Conservation (phyloP, 2,329 filamentous ascomycete genomes). For the Fusarium denticulatum region DNA sequence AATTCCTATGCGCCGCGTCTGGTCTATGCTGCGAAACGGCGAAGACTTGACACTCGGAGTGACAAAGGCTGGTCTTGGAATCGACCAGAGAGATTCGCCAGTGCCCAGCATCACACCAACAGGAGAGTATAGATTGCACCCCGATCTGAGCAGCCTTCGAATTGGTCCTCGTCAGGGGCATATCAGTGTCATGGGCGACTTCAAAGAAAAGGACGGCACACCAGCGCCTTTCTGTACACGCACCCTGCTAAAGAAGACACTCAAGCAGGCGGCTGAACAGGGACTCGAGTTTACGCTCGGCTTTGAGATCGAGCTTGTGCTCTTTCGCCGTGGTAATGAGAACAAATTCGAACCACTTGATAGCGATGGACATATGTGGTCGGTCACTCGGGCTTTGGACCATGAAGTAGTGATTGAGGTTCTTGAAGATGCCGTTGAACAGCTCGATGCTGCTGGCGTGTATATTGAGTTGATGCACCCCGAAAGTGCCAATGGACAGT, state of each 20-base stretch:
- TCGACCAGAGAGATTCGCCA: constrained; percentile 73
- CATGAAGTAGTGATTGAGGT: constrained; percentile 65
- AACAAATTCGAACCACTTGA: constrained; percentile 56
- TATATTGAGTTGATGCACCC: constrained; percentile 78
- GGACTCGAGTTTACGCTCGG: constrained; percentile 72
- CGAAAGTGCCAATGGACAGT: constrained; percentile 78
- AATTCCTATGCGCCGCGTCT: constrained; percentile 69
- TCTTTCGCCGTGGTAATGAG: constrained; percentile 62
- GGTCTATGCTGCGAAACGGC: constrained; percentile 56
- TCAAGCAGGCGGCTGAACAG: constrained; percentile 61
- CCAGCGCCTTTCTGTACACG: constrained; percentile 70
- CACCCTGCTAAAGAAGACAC: constrained; percentile 65
- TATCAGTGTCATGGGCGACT: constrained; percentile 73
- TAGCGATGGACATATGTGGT: constrained; percentile 77
- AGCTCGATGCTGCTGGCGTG: constrained; percentile 70
- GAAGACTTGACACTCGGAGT: constrained; percentile 66
- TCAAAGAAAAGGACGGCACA: constrained; percentile 65
- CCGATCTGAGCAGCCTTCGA: constrained; percentile 72
- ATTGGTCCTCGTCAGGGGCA: constrained; percentile 68
- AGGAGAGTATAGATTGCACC: constrained; percentile 73
- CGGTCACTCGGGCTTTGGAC: constrained; percentile 70
- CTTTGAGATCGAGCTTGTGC: constrained; percentile 84
- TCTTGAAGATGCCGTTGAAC: constrained; percentile 71
- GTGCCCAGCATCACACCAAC: constrained; percentile 64
- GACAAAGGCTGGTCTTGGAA: constrained; percentile 69